Evolutionary conservation across 2,329 filamentous ascomycete species (phyloP).

Genomic region (Hymenotorrendiella dingleyae): DNA sequence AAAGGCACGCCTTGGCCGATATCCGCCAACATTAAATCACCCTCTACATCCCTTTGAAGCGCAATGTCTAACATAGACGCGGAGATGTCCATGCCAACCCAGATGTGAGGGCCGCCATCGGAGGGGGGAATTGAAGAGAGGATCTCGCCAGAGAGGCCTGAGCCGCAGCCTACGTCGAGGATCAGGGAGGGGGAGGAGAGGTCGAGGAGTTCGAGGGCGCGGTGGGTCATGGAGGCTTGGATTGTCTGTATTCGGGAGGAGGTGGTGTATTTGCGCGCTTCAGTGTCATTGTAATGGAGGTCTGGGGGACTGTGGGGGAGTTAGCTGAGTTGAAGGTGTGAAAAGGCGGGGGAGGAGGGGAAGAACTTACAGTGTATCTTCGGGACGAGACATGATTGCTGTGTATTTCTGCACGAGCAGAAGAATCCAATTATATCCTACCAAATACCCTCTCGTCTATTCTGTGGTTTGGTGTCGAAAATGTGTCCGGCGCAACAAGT

Average conservation of each 20-base stretch:
- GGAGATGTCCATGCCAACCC: slow-evolving; percentile 96
- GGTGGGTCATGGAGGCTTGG: slow-evolving; percentile 88
- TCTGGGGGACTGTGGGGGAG: slow-evolving; percentile 67
- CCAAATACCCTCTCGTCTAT: not conserved
- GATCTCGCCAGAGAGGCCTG: slow-evolving; percentile 89
- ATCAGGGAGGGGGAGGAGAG: slow-evolving; percentile 76
- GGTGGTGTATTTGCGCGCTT: slow-evolving; percentile 96
- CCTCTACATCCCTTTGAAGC: slow-evolving; percentile 84
- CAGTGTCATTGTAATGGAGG: slow-evolving; percentile 93
- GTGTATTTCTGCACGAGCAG: slow-evolving; percentile 21
- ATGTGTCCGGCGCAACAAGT: not conserved
- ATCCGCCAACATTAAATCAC: slow-evolving; percentile 88
- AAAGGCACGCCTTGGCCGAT: slow-evolving; percentile 96
- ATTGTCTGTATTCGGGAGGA: slow-evolving; percentile 93
- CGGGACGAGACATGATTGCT: slow-evolving; percentile 84
- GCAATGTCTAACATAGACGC: slow-evolving; percentile 96
- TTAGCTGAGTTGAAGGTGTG: slow-evolving; percentile 8
- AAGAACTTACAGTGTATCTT: slow-evolving; percentile 74
- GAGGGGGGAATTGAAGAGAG: slow-evolving; percentile 64
- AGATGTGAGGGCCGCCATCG: slow-evolving; percentile 80
- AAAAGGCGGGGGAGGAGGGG: slow-evolving; percentile 13
- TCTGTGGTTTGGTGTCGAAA: not conserved
- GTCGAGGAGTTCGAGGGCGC: slow-evolving; percentile 85
- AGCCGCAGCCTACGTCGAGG: slow-evolving; percentile 95
- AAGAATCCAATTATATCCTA: slow-evolving; percentile 12